phyloP scores from a whole-genome alignment of 1,284 basidiomycete genomes.

The Cutaneotrichosporon cyanovorans region DNA sequence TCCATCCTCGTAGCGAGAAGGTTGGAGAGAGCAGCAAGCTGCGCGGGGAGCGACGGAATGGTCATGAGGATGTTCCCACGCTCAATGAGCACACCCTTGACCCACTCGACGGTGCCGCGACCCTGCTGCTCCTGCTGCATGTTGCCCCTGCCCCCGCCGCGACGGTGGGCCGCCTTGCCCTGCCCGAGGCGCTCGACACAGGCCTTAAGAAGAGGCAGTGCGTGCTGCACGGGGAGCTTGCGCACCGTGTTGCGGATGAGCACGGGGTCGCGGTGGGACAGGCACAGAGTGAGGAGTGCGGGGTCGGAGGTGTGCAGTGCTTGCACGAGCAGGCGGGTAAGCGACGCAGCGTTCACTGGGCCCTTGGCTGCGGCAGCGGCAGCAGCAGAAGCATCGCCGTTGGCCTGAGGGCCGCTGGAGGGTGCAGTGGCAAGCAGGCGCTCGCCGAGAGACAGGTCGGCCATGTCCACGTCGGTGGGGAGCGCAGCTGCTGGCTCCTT shows the following conservation, averaged over 20 bases:
- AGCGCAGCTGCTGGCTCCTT: conserved; percentile 44
- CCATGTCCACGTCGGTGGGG: conserved; percentile 67
- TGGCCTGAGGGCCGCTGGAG: conserved; percentile 22
- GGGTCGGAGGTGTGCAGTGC: conserved; percentile 93
- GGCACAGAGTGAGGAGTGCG: conserved; percentile 76
- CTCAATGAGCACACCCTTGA: conserved; percentile 74
- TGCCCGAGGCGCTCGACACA: conserved; percentile 84
- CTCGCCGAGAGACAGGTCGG: conserved; percentile 82
- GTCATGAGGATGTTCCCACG: conserved; percentile 94
- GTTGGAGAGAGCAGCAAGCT: conserved; percentile 74
- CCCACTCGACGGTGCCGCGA: conserved; percentile 77
- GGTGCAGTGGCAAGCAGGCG: conserved; percentile 62
- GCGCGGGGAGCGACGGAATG: conserved; percentile 44
- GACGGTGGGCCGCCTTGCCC: conserved; percentile 60
- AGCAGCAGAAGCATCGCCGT: conserved; percentile 41
- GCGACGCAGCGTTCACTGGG: conserved; percentile 71
- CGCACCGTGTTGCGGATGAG: conserved; percentile 84
- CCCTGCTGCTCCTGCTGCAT: conserved; percentile 79
- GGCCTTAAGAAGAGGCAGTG: conserved; percentile 76
- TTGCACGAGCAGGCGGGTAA: conserved; percentile 91
- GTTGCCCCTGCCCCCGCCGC: conserved; percentile 59
- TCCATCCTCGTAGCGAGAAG: conserved; percentile 72
- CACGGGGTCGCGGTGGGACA: conserved; percentile 69
- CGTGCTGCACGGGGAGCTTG: conserved; percentile 79
- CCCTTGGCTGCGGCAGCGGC: conserved; percentile 25